These are phyloP conservation scores for Ophiostoma populinum DNA, from an alignment of 2,329 filamentous ascomycete genomes.

Conservation along the genomic window DNA sequence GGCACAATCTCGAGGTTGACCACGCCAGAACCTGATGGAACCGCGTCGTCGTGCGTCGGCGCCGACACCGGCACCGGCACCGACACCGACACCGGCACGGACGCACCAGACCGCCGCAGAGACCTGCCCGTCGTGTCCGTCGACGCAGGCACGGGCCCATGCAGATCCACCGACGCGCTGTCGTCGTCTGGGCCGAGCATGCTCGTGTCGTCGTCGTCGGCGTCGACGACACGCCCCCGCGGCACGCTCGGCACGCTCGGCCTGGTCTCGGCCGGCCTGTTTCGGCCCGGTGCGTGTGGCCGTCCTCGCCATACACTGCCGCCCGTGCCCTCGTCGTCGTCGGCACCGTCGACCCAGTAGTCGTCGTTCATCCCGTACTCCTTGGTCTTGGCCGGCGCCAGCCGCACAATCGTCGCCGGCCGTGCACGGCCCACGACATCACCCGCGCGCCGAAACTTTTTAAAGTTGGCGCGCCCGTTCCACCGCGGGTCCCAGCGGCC, in stretches of 20 bases:
- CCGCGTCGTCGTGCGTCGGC: background rate
- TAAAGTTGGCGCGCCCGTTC: conserved; percentile 95
- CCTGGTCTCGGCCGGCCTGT: background rate
- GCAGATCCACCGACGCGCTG: too few species aligned
- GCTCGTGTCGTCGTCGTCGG: conserved; percentile 1
- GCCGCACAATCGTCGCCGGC: conserved; percentile 42
- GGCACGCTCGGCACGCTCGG: background rate
- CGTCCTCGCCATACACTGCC: background rate
- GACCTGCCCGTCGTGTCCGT: too few species aligned
- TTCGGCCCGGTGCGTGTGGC: background rate
- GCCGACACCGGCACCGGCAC: too few species aligned
- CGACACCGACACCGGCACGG: too few species aligned
- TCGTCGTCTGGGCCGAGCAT: too few species aligned
- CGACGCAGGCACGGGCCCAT: too few species aligned
- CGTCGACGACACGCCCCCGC: background rate
- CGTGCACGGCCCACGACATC: conserved; percentile 25
- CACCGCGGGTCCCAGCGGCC: conserved; percentile 70
- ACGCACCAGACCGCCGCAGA: too few species aligned
- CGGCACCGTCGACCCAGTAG: conserved; percentile 46
- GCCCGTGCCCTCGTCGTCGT: conserved; percentile 11
- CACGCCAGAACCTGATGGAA: background rate
- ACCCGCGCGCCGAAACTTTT: conserved; percentile 56
- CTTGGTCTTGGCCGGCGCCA: conserved; percentile 56
- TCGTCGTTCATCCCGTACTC: conserved; percentile 59
- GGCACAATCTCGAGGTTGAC: conserved; percentile 3